phyloP scores from a whole-genome alignment of 2,329 filamentous ascomycete genomes.

The Colletotrichum cuscutae region DNA sequence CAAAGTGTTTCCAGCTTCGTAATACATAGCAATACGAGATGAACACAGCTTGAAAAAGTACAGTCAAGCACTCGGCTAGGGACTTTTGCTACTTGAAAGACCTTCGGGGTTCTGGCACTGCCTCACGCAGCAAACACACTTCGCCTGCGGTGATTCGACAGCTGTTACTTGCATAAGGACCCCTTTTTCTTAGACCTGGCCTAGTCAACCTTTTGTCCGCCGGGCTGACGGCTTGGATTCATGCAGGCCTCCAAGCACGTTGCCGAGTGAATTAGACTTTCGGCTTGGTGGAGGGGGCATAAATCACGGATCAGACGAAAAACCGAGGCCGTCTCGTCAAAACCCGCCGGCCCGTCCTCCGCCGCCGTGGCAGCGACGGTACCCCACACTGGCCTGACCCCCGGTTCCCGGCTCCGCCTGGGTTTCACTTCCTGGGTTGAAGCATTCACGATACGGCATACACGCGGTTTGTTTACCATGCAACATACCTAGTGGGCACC shows the following conservation, averaged over 20 bases:
- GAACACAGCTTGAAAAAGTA: background rate
- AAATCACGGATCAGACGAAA: conserved; percentile 21
- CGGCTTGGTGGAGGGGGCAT: conserved; percentile 27
- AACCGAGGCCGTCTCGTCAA: conserved; percentile 1
- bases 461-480: background rate
- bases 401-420: background rate
- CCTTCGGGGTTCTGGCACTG: background rate
- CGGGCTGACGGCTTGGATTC: background rate
- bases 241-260: background rate
- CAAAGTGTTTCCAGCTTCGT: background rate
- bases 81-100: background rate
- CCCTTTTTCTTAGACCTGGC: no score
- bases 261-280: conserved; percentile 11
- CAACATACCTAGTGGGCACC: background rate
- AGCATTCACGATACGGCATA: conserved; percentile 8
- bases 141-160: background rate
- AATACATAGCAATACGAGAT: background rate
- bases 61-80: background rate
- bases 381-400: conserved; percentile 2
- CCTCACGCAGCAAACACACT: background rate
- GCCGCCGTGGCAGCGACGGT: background rate
- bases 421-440: conserved; percentile 19
- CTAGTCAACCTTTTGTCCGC: background rate
- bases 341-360: conserved; percentile 1
- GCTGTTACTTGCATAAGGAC: background rate